Conservation (phyloP, 2,329 filamentous ascomycete species). For the Phaeosphaeria sp. region DNA sequence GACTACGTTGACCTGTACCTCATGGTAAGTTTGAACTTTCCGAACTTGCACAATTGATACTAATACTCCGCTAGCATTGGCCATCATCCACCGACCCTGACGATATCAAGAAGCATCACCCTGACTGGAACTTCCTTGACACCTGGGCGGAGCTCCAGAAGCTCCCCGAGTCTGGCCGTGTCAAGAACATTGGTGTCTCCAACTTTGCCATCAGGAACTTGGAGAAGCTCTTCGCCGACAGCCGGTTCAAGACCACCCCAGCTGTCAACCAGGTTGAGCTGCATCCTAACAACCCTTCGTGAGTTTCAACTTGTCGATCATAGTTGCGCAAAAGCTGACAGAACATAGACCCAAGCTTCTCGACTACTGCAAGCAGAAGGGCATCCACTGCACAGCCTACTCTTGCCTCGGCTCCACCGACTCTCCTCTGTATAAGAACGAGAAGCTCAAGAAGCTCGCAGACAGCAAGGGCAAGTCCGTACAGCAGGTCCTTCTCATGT, state of each 20-base stretch:
- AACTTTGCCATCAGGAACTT: slow-evolving; percentile 86
- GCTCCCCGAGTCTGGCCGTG: slow-evolving; percentile 72
- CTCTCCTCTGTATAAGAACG: slow-evolving; percentile 73
- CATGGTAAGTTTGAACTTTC: slow-evolving; percentile 52
- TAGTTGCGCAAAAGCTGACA: slow-evolving; percentile 11
- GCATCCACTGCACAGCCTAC: slow-evolving; percentile 78
- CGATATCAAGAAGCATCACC: slow-evolving; percentile 70
- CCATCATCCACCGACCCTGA: slow-evolving; percentile 69
- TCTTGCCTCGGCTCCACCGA: slow-evolving; percentile 75
- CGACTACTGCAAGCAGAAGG: slow-evolving; percentile 73
- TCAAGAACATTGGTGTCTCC: slow-evolving; percentile 82
- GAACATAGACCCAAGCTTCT: slow-evolving; percentile 69
- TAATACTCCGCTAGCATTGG: slow-evolving; percentile 56
- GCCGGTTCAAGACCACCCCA: slow-evolving; percentile 66
- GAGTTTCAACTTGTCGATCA: slow-evolving; percentile 7
- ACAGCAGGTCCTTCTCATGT: slow-evolving; percentile 79
- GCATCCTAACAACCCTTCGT: slow-evolving; percentile 80
- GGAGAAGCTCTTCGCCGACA: slow-evolving; percentile 73
- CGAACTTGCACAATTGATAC: background rate
- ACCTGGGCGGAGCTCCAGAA: slow-evolving; percentile 79
- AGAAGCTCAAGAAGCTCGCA: slow-evolving; percentile 68
- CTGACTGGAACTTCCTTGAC: slow-evolving; percentile 83
- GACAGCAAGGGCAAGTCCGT: slow-evolving; percentile 70
- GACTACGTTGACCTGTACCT: slow-evolving; percentile 75
- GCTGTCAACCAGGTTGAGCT: slow-evolving; percentile 86